These are phyloP conservation scores for Lantana camara DNA, from an alignment of 257 asterid genomes.

Conservation along the genomic window DNA sequence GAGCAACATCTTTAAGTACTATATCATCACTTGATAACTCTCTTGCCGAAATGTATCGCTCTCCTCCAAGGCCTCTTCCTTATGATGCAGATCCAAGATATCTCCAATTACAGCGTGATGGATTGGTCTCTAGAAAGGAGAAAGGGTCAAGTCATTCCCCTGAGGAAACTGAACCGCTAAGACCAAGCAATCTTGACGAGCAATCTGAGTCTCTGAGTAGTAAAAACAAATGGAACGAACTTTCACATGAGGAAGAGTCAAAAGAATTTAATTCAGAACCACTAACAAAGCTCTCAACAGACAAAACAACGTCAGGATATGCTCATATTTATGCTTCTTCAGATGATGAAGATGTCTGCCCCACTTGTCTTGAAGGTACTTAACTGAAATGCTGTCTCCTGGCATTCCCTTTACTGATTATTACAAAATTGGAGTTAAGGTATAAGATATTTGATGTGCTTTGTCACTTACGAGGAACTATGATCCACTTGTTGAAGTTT, in stretches of 20 bases:
- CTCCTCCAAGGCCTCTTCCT: conserved; percentile 75
- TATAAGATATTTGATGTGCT: neutral
- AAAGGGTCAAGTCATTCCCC: conserved; percentile 82
- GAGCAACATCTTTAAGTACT: conserved; percentile 50
- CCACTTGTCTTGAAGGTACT: conserved; percentile 76
- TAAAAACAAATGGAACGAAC: conserved; percentile 68
- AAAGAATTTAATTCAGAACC: conserved; percentile 44
- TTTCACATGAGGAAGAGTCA: conserved; percentile 54
- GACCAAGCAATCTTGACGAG: conserved; percentile 62
- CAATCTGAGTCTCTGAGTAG: conserved; percentile 59
- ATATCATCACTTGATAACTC: conserved; percentile 49
- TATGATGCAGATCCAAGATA: conserved; percentile 68
- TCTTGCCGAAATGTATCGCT: conserved; percentile 54
- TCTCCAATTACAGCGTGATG: conserved; percentile 58
- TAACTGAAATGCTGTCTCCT: neutral
- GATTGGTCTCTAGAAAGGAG: conserved; percentile 59
- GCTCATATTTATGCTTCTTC: conserved; percentile 56
- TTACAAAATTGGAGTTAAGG: neutral
- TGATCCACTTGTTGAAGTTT: neutral
- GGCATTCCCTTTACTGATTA: neutral
- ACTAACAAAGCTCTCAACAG: conserved; percentile 40
- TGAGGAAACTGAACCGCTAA: conserved; percentile 85
- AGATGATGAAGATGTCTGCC: conserved; percentile 79
- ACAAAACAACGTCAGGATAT: conserved; percentile 55
- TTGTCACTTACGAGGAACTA: neutral